Evolutionary conservation across 495 filamentous ascomycete species (phyloP), one percentile per base, ranked within the genome.

Genomic region (Aspergillus sclerotiicarbonarius): DNA sequence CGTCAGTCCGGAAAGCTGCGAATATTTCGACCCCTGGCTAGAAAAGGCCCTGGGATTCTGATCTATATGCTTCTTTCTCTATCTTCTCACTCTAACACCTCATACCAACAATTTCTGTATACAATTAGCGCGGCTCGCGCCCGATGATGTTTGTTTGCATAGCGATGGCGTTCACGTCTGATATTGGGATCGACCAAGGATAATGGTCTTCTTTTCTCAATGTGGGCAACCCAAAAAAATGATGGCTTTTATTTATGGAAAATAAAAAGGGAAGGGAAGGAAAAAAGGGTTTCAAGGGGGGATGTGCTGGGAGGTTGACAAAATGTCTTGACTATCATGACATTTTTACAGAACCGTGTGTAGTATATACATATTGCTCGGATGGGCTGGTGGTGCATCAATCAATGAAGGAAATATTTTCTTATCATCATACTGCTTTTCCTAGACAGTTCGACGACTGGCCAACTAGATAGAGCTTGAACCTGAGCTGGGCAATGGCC

Each of bases 11-110:
- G 88, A 86, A 54, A 96, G 82, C 50, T 98, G 94, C 69, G 88
- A 91, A 43, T 98, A 98, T 65, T 97, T 95, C 66, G 79, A 86
- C 53, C 81, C 86, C 4, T 98, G 93, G 93, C 71, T 96, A 43
- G 67, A 65, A 20, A 72, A 71, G 37, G 66, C 64, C 4, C 69
- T 78, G 37, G 68, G 65, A 20, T 78, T 76, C 31, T 78, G 46
- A 58, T 41, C 50, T 53, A 20, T 29, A 15, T 44, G 10, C 47
- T 53, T 12, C 46, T 29, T 41, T 60, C 39, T 47, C 55, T 53
- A 16, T 31, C 4, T 41, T 20, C 12, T 20, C 53, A 6, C 35
- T 46, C 25, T 29, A 21, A 31, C 18, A 39, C 19, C 39, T 6
- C 16, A 35, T 31, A 19, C 16, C 15, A 0, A 32, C 35, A 9